Evolutionary conservation across 345 rosid genomes (phyloP).

Genomic region (Triadica sebifera): DNA sequence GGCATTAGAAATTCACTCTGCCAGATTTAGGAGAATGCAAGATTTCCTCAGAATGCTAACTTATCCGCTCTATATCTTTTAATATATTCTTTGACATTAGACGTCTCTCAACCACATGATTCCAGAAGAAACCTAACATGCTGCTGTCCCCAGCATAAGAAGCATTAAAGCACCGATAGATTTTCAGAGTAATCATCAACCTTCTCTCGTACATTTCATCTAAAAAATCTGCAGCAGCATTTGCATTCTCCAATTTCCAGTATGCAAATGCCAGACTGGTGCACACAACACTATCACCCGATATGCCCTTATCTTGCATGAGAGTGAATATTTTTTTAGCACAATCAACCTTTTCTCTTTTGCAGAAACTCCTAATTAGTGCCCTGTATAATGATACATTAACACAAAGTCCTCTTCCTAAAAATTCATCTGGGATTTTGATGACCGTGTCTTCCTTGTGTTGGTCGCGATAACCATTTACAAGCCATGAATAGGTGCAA

Average conservation of each 20-base stretch:
- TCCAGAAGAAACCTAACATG: constrained; percentile 68
- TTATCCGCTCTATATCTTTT: constrained; percentile 41
- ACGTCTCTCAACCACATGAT: constrained; percentile 56
- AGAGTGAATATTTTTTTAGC: too few species aligned
- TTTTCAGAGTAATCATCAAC: constrained; percentile 67
- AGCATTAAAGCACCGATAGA: constrained; percentile 57
- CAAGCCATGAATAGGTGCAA: constrained; percentile 74
- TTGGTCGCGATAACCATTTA: constrained; percentile 62
- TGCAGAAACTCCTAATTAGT: constrained; percentile 77
- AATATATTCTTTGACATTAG: constrained; percentile 62
- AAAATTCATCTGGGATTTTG: constrained; percentile 59
- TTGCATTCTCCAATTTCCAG: constrained; percentile 70
- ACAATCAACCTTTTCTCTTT: too few species aligned
- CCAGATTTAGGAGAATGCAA: not conserved
- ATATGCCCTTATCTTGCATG: too few species aligned
- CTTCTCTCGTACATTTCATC: constrained; percentile 74
- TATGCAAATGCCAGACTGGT: constrained; percentile 67
- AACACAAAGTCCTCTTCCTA: constrained; percentile 47
- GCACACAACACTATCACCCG: constrained; percentile 61
- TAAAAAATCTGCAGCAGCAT: constrained; percentile 48
- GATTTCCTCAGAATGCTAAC: not conserved
- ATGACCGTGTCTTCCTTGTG: constrained; percentile 46
- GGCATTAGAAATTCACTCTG: not conserved
- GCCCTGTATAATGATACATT: constrained; percentile 76
- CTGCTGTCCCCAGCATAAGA: constrained; percentile 52